Percentiles rank a stretch among this genome's conserved stretches.
Conservation (phyloP, 306 rosid species). For the Hylodesmum podocarpum region DNA sequence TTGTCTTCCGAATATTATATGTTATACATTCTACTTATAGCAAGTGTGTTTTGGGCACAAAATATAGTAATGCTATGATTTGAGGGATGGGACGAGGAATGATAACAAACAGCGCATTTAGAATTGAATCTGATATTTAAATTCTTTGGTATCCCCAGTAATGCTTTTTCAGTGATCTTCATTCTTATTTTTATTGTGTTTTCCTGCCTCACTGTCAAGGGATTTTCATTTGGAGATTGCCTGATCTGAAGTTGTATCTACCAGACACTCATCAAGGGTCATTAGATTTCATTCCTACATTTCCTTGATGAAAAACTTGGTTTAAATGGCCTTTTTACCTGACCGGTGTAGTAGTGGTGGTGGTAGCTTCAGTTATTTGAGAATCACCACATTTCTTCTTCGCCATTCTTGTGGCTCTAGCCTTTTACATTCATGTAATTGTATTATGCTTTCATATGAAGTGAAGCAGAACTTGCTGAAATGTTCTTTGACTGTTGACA, state of each 20-base stretch:
- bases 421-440: not conserved
- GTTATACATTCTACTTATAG: not conserved
- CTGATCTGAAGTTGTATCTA: not conserved
- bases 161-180: not conserved
- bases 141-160: not conserved
- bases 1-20: not conserved
- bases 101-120: not conserved
- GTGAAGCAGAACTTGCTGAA: not conserved
- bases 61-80: conserved; percentile 2
- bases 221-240: not conserved
- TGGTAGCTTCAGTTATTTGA: not conserved
- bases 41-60: not conserved
- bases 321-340: not conserved
- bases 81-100: not conserved
- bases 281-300: not conserved
- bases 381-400: not conserved
- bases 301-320: not conserved
- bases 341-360: no score
- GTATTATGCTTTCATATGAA: not conserved
- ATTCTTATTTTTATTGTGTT: not conserved
- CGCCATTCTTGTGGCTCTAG: not conserved
- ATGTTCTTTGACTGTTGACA: not conserved
- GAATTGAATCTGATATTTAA: not conserved
- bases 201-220: not conserved
- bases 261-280: not conserved